Percentiles rank a stretch among this genome's conserved stretches.
Evolutionary conservation across 202 grass and related monocot genomes (phyloP).

Genomic region (Panicum virgatum): DNA sequence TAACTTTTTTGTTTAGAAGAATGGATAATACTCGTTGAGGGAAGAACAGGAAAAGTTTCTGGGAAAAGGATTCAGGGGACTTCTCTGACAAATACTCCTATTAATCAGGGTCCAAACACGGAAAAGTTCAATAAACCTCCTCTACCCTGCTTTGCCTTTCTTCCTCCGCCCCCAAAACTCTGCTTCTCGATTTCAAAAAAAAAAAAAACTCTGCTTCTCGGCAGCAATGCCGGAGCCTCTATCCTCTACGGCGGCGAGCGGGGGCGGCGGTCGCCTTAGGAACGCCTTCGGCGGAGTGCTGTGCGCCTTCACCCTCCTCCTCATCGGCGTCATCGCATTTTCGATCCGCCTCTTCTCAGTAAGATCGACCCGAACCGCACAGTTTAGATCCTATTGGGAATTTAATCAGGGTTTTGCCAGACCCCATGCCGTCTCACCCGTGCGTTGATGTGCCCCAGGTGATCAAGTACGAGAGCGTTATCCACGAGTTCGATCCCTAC

Average conservation of each 20-base stretch:
- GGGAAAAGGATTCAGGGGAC: not conserved
- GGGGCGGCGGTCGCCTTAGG: slow-evolving; percentile 47
- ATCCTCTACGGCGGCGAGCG: slow-evolving; percentile 25
- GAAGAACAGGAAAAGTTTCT: too few species aligned
- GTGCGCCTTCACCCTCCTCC: slow-evolving; percentile 76
- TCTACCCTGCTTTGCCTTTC: slow-evolving; percentile 42
- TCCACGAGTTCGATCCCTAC: slow-evolving; percentile 99
- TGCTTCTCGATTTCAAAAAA: too few species aligned
- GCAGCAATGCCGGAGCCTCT: slow-evolving; percentile 59
- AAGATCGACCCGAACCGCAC: slow-evolving; percentile 61
- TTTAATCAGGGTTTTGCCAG: not conserved
- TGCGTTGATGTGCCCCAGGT: slow-evolving; percentile 48
- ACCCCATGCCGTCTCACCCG: not conserved
- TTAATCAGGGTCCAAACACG: not conserved
- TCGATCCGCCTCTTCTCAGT: slow-evolving; percentile 99
- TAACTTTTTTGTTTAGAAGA: too few species aligned
- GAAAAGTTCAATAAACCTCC: slow-evolving; percentile 22
- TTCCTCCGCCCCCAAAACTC: not conserved
- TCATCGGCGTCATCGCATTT: slow-evolving; percentile 96
- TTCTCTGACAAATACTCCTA: not conserved
- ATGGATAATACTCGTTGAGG: too few species aligned
- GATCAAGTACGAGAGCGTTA: slow-evolving; percentile 99
- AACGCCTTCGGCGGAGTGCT: slow-evolving; percentile 89
- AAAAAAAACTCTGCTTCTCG: slow-evolving; percentile 50
- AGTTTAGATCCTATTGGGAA: slow-evolving; percentile 32